Percentiles rank a stretch among this genome's conserved stretches.
Conservation (phyloP, 495 filamentous ascomycete genomes). For the Neohortaea acidophila region DNA sequence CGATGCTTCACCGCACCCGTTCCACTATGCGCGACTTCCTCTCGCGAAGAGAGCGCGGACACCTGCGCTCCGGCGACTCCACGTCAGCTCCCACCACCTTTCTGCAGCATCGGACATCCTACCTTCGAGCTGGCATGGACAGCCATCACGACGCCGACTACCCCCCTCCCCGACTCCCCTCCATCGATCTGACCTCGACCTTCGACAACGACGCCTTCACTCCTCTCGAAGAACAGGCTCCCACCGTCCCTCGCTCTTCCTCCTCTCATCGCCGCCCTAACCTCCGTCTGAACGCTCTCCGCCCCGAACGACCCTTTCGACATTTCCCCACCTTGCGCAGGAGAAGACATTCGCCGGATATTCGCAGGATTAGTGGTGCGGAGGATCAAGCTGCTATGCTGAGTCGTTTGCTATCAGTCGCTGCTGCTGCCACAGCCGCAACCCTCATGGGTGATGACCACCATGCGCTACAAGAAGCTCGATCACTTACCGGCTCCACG, state of each 20-base stretch:
- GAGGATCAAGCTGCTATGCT: constrained; percentile 33
- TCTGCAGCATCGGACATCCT: constrained; percentile 12
- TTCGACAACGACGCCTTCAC: constrained; percentile 14
- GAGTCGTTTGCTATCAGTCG: constrained; percentile 30
- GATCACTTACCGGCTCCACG: constrained; percentile 15
- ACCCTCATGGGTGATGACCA: constrained; percentile 32
- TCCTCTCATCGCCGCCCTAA: constrained; percentile 8
- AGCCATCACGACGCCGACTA: constrained; percentile 13
- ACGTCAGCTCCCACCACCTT: constrained; percentile 5
- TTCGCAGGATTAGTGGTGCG: constrained; percentile 9
- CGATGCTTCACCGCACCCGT: constrained; percentile 11
- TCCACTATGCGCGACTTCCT: constrained; percentile 12
- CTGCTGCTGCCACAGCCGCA: constrained; percentile 32
- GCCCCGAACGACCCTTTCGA: constrained; percentile 23
- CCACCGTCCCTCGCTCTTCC: constrained; percentile 5
- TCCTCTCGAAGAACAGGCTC: constrained; percentile 6
- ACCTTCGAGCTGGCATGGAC: constrained; percentile 13
- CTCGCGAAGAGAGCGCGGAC: neutral
- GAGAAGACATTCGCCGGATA: constrained; percentile 22
- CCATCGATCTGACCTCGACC: constrained; percentile 17
- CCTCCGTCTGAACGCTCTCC: constrained; percentile 13
- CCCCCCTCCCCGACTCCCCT: constrained; percentile 14
- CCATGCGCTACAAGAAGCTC: constrained; percentile 25
- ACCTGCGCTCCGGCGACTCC: neutral
- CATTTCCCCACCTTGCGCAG: constrained; percentile 28